Evolutionary conservation across 169 alveolate genomes (phyloP), one percentile per base, ranked within the genome.

Genomic region (Neospora caninum): DNA sequence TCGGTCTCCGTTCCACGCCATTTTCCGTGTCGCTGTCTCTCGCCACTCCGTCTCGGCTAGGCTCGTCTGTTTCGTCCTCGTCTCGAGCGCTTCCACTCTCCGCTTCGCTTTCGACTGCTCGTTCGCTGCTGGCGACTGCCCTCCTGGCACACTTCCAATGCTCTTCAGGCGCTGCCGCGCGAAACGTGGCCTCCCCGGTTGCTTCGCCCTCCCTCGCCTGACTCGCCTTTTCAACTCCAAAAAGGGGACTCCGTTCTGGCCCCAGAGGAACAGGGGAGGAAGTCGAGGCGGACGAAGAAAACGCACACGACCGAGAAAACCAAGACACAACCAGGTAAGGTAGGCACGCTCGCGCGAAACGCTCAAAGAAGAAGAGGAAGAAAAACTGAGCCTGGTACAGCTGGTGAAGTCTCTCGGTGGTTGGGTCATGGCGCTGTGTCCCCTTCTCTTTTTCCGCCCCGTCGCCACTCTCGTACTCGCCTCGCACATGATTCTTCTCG

Each of bases 361-460:
- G 89, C 64, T 42, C 89, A 67, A 82, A 82, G 89, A 82, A 82
- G 41, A 82, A 82, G 36, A 41, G 69, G 41, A 82, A 82, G 67
- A 82, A 82, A 22, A 39, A 42, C 34, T 31, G 67, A 29, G 89
- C 89, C 41, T 82, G 89, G 25, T 41, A 36, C 25, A 82, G 64
- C 67, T 82, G 89, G 67, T 82, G 69, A 13, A 34, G 84, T 13
- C 49, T 18, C 16, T 73, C 84, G 43, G 10, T 36, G 84, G 13
- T 9, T 4, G 31, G 29, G 41, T 7, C 80, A 69, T 69, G 80
- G 10, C 80, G 18, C 80, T 25, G 31, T 25, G 80, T 25, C 9
- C n/a, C 80, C 29, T 69, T 69, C 36, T 20, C 9, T 69, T 69
- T n/a, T 6, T 20, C 80, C 36, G 58, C 58, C 58, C 13, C 58